Conservation (phyloP, 768 basidiomycete species). For the Rhizopogon roseolus region DNA sequence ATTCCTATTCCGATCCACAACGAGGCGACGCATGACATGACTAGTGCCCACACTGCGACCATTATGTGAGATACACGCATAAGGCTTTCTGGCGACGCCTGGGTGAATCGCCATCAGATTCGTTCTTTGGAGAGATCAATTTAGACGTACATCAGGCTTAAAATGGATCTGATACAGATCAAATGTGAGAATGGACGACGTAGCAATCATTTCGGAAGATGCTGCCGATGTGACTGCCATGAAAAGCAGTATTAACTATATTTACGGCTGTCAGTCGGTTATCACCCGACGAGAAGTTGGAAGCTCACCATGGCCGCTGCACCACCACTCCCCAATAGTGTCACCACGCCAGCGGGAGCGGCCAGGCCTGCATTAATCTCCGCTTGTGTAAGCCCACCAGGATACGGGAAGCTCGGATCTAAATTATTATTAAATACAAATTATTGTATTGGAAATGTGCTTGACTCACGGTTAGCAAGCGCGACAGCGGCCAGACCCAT, state of each 20-base stretch:
- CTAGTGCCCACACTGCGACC: slow-evolving; percentile 18
- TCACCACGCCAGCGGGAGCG: slow-evolving; percentile 28
- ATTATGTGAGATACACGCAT: slow-evolving; percentile 21
- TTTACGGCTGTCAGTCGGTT: neutral
- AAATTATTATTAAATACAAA: slow-evolving; percentile 1
- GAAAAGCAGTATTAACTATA: slow-evolving; percentile 27
- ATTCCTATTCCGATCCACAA: slow-evolving; percentile 21
- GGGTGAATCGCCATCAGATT: neutral
- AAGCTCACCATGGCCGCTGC: slow-evolving; percentile 28
- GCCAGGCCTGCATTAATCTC: slow-evolving; percentile 31
- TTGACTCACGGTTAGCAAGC: slow-evolving; percentile 11
- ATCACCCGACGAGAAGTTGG: neutral
- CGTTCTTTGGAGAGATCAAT: neutral
- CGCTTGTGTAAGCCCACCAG: slow-evolving; percentile 14
- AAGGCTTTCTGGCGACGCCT: slow-evolving; percentile 15
- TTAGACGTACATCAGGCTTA: slow-evolving; percentile 12
- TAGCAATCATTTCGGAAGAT: slow-evolving; percentile 32
- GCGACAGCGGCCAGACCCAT: slow-evolving; percentile 31
- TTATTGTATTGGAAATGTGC: neutral
- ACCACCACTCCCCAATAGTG: slow-evolving; percentile 30
- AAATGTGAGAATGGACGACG: slow-evolving; percentile 30
- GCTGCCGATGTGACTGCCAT: slow-evolving; percentile 31
- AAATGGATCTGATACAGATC: slow-evolving; percentile 29
- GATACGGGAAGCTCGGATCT: slow-evolving; percentile 39
- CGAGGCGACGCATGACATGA: slow-evolving; percentile 21